Conservation (phyloP, 331 rosid species). For the Rhamnella rubrinervis region DNA sequence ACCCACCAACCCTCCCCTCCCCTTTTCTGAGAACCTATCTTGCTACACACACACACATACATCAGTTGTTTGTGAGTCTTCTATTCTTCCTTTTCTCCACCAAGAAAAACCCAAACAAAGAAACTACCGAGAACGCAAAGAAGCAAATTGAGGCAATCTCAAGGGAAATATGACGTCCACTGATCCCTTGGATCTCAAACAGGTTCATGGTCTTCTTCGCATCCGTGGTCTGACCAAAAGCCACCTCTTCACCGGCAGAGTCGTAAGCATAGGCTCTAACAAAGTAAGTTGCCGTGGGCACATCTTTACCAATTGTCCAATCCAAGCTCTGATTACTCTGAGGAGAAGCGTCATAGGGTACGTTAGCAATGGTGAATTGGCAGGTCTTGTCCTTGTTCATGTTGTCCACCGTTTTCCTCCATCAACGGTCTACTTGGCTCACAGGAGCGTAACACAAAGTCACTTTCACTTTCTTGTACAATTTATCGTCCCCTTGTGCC, state of each 20-base stretch:
- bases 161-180: conserved; percentile 5
- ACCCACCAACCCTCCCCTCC: too few species aligned
- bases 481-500: not conserved
- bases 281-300: conserved; percentile 17
- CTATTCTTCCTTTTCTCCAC: not conserved
- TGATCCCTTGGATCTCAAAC: conserved; percentile 14
- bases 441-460: conserved; percentile 17
- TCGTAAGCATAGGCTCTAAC: conserved; percentile 21
- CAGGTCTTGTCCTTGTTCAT: conserved; percentile 13
- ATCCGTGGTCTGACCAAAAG: conserved; percentile 18
- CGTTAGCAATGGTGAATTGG: conserved; percentile 15
- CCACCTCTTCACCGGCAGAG: conserved; percentile 8
- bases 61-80: not conserved
- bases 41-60: too few species aligned
- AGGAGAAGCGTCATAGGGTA: conserved; percentile 7
- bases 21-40: too few species aligned
- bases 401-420: conserved; percentile 15
- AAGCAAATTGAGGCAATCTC: conserved; percentile 19
- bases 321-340: conserved; percentile 10
- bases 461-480: conserved; percentile 16
- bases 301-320: not conserved
- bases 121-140: conserved; percentile 5
- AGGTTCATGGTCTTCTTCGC: conserved; percentile 2
- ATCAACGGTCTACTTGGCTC: conserved; percentile 14
- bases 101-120: conserved; percentile 7